Evolutionary conservation across 106 monocot genomes (phyloP).

Genomic region (Acanthochlamys bracteata): DNA sequence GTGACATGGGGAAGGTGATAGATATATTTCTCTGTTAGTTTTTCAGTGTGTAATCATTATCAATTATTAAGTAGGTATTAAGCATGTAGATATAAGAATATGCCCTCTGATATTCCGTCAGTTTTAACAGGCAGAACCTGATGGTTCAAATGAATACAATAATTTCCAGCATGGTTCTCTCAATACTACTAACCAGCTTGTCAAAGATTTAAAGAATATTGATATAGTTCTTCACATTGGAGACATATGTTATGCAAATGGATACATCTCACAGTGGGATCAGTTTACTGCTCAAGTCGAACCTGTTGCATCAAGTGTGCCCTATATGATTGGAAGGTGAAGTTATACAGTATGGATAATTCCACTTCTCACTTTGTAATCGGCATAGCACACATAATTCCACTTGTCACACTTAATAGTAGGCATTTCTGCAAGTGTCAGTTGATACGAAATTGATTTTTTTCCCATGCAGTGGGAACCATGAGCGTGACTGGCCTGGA

Average conservation of each 20-base stretch:
- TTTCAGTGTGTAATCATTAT: too few species aligned
- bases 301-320: conserved; percentile 77
- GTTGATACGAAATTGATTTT: too few species aligned
- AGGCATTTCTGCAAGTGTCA: too few species aligned
- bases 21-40: too few species aligned
- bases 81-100: too few species aligned
- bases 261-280: conserved; percentile 96
- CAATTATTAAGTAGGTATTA: too few species aligned
- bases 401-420: background rate
- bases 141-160: conserved; percentile 85
- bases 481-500: conserved; percentile 91
- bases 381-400: too few species aligned
- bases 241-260: conserved; percentile 88
- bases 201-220: conserved; percentile 66
- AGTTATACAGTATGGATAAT: background rate
- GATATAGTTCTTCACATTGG: conserved; percentile 89
- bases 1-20: conserved; percentile 88
- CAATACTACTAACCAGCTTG: conserved; percentile 71
- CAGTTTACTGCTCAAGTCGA: conserved; percentile 90
- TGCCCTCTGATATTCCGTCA: too few species aligned
- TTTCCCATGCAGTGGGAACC: conserved; percentile 59
- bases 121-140: conserved; percentile 65
- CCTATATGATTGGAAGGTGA: conserved; percentile 90
- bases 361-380: background rate
- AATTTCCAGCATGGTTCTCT: conserved; percentile 70